Conservation (phyloP, 2,329 filamentous ascomycete species). For the Atkinsonella hypoxylon region DNA sequence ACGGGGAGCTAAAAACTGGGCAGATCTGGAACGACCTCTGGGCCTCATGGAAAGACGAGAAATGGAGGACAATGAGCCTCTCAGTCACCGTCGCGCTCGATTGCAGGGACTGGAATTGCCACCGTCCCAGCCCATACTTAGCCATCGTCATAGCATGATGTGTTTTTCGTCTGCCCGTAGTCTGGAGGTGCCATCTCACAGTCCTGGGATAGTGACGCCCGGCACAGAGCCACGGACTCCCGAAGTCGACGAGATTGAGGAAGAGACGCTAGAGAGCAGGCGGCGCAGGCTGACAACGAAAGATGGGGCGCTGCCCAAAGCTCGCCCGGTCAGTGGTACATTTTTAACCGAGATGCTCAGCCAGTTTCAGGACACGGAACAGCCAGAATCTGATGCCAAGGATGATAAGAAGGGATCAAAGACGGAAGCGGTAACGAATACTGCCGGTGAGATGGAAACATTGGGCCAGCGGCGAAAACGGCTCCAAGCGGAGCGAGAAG, state of each 20-base stretch:
- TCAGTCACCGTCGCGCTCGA: conserved; percentile 64
- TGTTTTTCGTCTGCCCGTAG: conserved; percentile 21
- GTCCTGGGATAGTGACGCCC: neutral
- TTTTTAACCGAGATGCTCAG: conserved; percentile 60
- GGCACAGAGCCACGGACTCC: conserved; percentile 25
- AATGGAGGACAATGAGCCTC: conserved; percentile 83
- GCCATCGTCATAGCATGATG: conserved; percentile 33
- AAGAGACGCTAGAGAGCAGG: conserved; percentile 54
- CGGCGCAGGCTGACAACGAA: conserved; percentile 51
- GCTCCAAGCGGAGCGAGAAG: conserved; percentile 58
- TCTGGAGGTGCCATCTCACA: neutral
- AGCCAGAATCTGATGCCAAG: conserved; percentile 21
- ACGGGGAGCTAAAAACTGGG: conserved; percentile 36
- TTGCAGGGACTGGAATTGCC: conserved; percentile 51
- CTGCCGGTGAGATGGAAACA: conserved; percentile 53
- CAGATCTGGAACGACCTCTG: conserved; percentile 50
- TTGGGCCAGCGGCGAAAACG: conserved; percentile 65
- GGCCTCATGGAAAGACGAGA: conserved; percentile 72
- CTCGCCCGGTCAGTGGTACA: conserved; percentile 48
- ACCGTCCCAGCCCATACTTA: conserved; percentile 19
- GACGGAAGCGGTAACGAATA: conserved; percentile 19
- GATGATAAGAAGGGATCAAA: conserved; percentile 25
- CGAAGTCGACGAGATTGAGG: conserved; percentile 45
- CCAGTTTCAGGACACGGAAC: conserved; percentile 44
- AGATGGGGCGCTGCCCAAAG: conserved; percentile 37